A percentile compares a stretch with the other conserved stretches of the same genome.
These are phyloP conservation scores for Cyclostephanos invisitatus DNA, from an alignment of 108 stramenopile species.

Conservation along the genomic window DNA sequence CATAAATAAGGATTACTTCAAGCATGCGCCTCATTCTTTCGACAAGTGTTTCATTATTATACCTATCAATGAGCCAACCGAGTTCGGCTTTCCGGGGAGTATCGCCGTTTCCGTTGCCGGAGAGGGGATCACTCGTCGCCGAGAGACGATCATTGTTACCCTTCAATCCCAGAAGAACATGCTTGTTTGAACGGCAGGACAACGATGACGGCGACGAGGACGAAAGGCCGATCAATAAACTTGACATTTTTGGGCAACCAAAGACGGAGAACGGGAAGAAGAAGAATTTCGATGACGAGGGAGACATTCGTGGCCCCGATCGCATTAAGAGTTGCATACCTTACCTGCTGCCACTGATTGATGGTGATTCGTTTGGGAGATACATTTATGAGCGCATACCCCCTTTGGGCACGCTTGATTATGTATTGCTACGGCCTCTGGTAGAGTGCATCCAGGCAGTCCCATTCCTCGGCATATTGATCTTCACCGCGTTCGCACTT, in stretches of 20 bases:
- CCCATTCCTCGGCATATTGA: conserved; percentile 61
- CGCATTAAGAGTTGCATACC: conserved; percentile 52
- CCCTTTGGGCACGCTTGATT: conserved; percentile 58
- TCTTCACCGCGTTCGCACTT: conserved; percentile 71
- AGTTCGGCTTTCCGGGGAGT: not conserved
- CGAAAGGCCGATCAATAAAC: conserved; percentile 24
- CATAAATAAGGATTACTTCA: not conserved
- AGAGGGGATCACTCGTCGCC: too few relatives aligned
- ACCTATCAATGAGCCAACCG: not conserved
- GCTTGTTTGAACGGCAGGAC: conserved; percentile 10
- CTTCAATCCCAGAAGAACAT: not conserved
- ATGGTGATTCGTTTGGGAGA: conserved; percentile 68
- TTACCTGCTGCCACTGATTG: conserved; percentile 51
- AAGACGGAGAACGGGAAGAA: conserved; percentile 16
- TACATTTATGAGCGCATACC: conserved; percentile 81
- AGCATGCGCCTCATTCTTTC: not conserved
- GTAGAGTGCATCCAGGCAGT: conserved; percentile 45
- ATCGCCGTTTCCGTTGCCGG: not conserved
- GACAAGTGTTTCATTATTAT: not conserved
- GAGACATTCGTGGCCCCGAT: conserved; percentile 40
- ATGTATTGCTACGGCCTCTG: conserved; percentile 62
- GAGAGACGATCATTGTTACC: not conserved
- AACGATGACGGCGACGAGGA: conserved; percentile 26
- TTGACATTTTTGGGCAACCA: conserved; percentile 42
- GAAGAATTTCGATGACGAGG: conserved; percentile 30